These are phyloP conservation scores for Trametes cingulata DNA, from an alignment of 768 basidiomycete genomes.

Conservation along the genomic window DNA sequence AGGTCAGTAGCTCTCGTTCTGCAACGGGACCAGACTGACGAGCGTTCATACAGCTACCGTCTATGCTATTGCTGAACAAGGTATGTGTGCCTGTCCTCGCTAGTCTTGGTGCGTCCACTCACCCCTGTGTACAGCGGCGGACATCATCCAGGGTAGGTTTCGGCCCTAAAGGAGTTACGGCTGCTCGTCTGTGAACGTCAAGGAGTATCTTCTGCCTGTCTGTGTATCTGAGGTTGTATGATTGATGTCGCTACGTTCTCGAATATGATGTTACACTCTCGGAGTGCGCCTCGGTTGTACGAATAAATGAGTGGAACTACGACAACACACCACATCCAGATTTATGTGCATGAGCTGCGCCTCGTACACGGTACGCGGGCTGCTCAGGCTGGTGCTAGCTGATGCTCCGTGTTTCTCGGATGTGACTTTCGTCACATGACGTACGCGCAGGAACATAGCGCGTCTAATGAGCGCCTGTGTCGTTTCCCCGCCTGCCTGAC, in stretches of 20 bases:
- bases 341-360: too few relatives aligned
- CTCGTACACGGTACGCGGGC: too few relatives aligned
- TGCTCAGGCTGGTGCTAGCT: background rate
- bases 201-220: too few relatives aligned
- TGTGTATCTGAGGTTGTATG: too few relatives aligned
- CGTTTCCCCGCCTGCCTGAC: background rate
- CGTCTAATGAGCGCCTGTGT: background rate
- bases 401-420: slow-evolving; percentile 4
- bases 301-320: too few relatives aligned
- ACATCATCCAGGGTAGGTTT: slow-evolving; percentile 31
- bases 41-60: slow-evolving; percentile 36
- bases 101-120: background rate
- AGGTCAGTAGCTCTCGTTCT: slow-evolving; percentile 30
- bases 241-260: too few relatives aligned
- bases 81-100: slow-evolving; percentile 25
- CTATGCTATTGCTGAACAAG: slow-evolving; percentile 51
- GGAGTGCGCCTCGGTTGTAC: too few relatives aligned
- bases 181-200: background rate
- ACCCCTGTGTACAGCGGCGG: slow-evolving; percentile 23
- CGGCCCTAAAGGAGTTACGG: background rate
- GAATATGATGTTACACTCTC: too few relatives aligned
- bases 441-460: background rate
- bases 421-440: slow-evolving; percentile 14
- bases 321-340: too few relatives aligned
- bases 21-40: background rate